These are phyloP conservation scores for Fraxinus floribunda DNA, from an alignment of 305 asterid genomes.

Conservation along the genomic window DNA sequence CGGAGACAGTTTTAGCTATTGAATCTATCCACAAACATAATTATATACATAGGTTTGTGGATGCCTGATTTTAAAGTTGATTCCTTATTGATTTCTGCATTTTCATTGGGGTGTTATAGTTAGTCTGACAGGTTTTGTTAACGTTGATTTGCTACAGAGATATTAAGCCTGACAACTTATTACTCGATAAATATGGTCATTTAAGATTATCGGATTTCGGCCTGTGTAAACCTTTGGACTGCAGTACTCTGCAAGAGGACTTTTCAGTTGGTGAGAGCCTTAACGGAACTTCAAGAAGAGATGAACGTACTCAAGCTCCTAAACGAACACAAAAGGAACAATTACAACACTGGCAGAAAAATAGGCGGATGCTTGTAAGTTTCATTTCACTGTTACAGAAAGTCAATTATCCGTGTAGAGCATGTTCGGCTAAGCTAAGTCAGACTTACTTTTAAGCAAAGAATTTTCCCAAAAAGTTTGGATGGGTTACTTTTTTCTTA, in stretches of 20 bases:
- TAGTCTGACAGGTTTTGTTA: constrained; percentile 32
- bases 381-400: constrained; percentile 17
- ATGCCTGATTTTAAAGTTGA: constrained; percentile 26
- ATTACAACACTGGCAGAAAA: constrained; percentile 96
- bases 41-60: constrained; percentile 78
- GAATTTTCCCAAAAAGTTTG: background rate
- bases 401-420: background rate
- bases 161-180: constrained; percentile 93
- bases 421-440: background rate
- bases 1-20: constrained; percentile 90
- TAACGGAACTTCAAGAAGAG: constrained; percentile 46
- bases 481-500: background rate
- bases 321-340: constrained; percentile 93
- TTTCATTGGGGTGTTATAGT: background rate
- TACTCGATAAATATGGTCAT: constrained; percentile 91
- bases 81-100: constrained; percentile 11
- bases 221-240: constrained; percentile 93
- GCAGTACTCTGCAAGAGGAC: constrained; percentile 82
- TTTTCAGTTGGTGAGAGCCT: constrained; percentile 58
- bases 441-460: background rate
- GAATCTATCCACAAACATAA: constrained; percentile 93
- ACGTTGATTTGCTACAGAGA: constrained; percentile 58
- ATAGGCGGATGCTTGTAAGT: constrained; percentile 91
- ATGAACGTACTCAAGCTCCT: constrained; percentile 55
- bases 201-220: constrained; percentile 92